Conservation (phyloP, 2,329 filamentous ascomycete species). For the Aspergillus brasiliensis region DNA sequence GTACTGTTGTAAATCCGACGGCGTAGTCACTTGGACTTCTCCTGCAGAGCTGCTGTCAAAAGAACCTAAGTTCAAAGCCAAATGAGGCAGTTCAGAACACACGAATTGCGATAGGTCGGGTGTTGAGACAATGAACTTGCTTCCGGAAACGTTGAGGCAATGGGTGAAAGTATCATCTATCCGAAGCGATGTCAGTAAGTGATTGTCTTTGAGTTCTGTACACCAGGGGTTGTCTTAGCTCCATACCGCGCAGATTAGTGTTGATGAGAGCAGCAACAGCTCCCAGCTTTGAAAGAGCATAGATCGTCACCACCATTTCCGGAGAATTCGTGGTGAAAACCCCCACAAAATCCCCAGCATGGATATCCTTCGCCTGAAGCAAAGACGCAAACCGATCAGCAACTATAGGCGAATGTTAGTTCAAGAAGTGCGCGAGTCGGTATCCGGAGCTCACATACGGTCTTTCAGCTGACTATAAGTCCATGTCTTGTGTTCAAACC, state of each 20-base stretch:
- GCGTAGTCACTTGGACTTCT: slow-evolving; percentile 28
- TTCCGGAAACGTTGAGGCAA: slow-evolving; percentile 46
- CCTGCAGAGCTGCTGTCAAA: slow-evolving; percentile 33
- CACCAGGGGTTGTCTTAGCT: not conserved
- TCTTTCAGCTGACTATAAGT: slow-evolving; percentile 50
- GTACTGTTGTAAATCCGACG: slow-evolving; percentile 29
- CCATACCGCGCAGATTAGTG: slow-evolving; percentile 48
- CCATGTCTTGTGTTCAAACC: slow-evolving; percentile 54
- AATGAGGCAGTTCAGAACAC: slow-evolving; percentile 36
- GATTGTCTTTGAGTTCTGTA: not conserved
- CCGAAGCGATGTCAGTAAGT: not conserved
- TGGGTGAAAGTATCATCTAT: slow-evolving; percentile 49
- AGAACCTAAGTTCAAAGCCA: slow-evolving; percentile 42
- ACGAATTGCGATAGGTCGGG: slow-evolving; percentile 46
- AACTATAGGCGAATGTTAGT: slow-evolving; percentile 32
- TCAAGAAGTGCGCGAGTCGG: not conserved
- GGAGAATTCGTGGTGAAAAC: slow-evolving; percentile 54
- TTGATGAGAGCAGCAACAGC: slow-evolving; percentile 51
- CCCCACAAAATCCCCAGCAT: slow-evolving; percentile 46
- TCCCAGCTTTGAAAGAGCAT: slow-evolving; percentile 51
- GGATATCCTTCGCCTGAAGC: slow-evolving; percentile 41
- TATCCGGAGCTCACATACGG: slow-evolving; percentile 31
- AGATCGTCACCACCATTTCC: slow-evolving; percentile 50
- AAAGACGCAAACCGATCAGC: slow-evolving; percentile 49
- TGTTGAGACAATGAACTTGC: slow-evolving; percentile 47